phyloP scores from a whole-genome alignment of 2,329 filamentous ascomycete genomes.

The Aureobasidium leucospermi region DNA sequence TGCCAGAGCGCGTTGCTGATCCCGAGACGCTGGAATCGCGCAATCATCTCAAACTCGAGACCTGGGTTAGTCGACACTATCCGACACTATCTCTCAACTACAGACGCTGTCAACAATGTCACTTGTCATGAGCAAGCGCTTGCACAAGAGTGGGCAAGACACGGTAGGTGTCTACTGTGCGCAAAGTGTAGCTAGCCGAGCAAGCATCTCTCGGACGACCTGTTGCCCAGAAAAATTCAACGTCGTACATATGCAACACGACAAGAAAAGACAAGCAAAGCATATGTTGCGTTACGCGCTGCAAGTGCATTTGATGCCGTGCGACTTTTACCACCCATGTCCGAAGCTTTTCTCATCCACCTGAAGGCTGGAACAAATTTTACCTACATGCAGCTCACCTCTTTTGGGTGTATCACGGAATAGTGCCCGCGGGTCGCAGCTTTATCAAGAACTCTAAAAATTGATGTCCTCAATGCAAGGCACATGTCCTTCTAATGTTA shows the following conservation, averaged over 20 bases:
- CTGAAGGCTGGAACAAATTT: neutral
- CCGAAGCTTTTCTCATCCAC: neutral
- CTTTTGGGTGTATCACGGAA: neutral
- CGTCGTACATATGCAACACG: conserved; percentile 9
- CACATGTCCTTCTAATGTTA: neutral
- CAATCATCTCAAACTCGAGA: conserved; percentile 8
- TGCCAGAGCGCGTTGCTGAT: conserved; percentile 6
- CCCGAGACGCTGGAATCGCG: conserved; percentile 8
- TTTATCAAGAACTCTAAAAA: neutral
- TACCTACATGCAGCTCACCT: neutral
- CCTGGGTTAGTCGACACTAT: neutral
- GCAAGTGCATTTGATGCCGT: neutral
- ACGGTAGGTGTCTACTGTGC: neutral
- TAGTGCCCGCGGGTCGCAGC: neutral
- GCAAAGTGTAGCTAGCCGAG: neutral
- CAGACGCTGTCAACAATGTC: neutral
- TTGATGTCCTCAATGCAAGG: conserved; percentile 1
- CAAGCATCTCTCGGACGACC: neutral
- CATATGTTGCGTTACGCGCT: neutral
- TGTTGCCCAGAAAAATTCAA: neutral
- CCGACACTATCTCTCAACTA: neutral
- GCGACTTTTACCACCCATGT: neutral
- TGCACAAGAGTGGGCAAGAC: neutral
- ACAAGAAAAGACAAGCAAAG: conserved; percentile 2
- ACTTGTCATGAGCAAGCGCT: conserved; percentile 6